Evolutionary conservation across 1,284 basidiomycete species (phyloP), one percentile per base, ranked within the genome.

Genomic region (Austropuccinia psidii): DNA sequence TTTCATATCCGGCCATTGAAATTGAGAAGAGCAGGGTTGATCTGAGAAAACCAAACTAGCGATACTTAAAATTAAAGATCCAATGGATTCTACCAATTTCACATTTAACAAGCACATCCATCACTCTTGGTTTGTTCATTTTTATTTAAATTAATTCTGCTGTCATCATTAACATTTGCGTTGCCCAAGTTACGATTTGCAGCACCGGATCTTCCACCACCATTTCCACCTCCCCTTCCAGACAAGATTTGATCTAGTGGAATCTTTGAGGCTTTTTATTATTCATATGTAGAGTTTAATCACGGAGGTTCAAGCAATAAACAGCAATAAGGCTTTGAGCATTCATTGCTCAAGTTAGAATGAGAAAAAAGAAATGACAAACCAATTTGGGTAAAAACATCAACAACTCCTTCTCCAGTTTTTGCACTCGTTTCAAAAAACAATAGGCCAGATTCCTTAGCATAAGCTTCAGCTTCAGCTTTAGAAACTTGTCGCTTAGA

Each of bases 351-450:
- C 19, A 77, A 58, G 19, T 74, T 75, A 24, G 73, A 69, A 2
- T 65, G 74, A 74, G 49, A 75, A 73, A 4, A 73, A 76, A 29
- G 75, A 35, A 0, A 68, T 74, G 33, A 83, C 88, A 75, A 75
- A 94, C 93, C 93, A 79, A 97, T 96, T 83, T 98, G 96, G 8
- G 95, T 98, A 81, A 99, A 99, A 39, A 98, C 88, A 80, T 98
- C 95, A 57, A 94, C 89, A 67, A 99, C 87, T 57, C 94, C 94
- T 78, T 95, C 90, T 47, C 96, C 96, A 9, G 93, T 96, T 88
- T 98, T 99, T 50, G 95, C 95, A 79, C 89, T 91, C 24, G 95
- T 97, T 84, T 99, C 95, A 78, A 97, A 97, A 85, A 98, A 98
- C 70, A 98, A 83, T 70, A 99, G 81, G 0, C 91, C 90, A 39